A percentile compares a stretch with the other conserved stretches of the same genome.
Evolutionary conservation across 2,329 filamentous ascomycete species (phyloP).

Genomic region (Endothia cerciana): DNA sequence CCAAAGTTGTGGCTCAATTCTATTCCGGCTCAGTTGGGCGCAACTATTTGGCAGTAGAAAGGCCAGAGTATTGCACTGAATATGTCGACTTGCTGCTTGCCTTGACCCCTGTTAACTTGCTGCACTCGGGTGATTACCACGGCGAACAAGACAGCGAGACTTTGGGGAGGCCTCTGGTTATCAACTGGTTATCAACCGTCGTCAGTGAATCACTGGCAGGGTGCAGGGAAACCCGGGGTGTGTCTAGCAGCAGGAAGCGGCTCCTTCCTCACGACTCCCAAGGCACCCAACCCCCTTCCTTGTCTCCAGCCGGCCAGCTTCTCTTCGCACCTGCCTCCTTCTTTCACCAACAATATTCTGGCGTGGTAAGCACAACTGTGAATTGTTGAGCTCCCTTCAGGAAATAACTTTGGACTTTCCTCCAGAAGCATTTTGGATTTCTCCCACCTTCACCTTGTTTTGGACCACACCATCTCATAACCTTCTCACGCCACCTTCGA

Average conservation of each 20-base stretch:
- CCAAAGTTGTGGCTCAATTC: neutral
- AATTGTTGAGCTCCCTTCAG: neutral
- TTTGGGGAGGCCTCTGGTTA: neutral
- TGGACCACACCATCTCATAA: neutral
- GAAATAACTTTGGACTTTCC: neutral
- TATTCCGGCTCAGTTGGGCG: neutral
- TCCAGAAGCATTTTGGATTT: neutral
- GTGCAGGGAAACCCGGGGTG: neutral
- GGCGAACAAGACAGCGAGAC: neutral
- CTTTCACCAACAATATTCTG: neutral
- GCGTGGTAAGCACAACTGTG: neutral
- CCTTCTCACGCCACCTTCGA: neutral
- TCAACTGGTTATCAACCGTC: neutral
- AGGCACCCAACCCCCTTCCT: neutral
- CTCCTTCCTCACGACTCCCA: neutral
- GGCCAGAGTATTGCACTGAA: neutral
- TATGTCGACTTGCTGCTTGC: neutral
- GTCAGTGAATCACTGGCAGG: neutral
- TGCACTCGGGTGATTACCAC: neutral
- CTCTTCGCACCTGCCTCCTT: neutral
- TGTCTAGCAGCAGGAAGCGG: conserved; percentile 4
- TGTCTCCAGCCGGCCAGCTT: neutral
- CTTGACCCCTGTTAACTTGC: neutral
- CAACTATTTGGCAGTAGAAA: neutral
- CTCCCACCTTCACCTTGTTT: neutral